A percentile compares a stretch with the other conserved stretches of the same genome.
Conservation (phyloP, 2,329 filamentous ascomycete genomes). For the Ophiostoma ulmi region DNA sequence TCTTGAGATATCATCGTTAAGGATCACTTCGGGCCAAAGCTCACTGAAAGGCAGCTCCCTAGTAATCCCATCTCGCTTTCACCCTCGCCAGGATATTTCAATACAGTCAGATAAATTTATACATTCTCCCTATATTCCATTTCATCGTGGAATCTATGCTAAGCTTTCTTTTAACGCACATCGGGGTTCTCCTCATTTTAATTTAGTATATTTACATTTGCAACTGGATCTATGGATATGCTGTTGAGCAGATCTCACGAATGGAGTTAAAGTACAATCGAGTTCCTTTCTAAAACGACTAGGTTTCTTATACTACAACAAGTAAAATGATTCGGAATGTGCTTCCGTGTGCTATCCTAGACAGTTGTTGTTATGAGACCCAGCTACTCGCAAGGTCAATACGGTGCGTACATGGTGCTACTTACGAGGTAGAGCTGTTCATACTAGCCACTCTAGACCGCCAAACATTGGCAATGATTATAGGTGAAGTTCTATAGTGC, state of each 20-base stretch:
- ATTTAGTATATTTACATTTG: slow-evolving; percentile 2
- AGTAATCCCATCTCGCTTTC: too few species aligned
- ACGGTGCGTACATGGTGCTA: neutral
- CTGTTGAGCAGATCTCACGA: too few species aligned
- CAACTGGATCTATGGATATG: neutral
- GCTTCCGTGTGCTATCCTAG: neutral
- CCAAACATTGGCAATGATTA: neutral
- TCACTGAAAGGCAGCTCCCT: neutral
- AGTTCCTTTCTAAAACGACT: too few species aligned
- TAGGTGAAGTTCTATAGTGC: too few species aligned
- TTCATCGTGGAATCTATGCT: neutral
- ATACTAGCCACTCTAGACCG: neutral
- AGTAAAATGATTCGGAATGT: neutral
- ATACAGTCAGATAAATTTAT: neutral
- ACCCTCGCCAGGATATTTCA: neutral
- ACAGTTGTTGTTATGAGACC: too few species aligned
- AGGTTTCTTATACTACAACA: neutral
- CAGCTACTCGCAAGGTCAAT: neutral
- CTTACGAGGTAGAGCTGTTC: neutral
- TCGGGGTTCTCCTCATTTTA: neutral
- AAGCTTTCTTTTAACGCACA: neutral
- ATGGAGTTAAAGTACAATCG: too few species aligned
- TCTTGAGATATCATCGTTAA: neutral
- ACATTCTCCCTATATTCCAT: neutral
- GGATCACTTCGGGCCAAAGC: neutral